phyloP scores from a whole-genome alignment of 345 rosid genomes.

The Melastoma malabathricum region DNA sequence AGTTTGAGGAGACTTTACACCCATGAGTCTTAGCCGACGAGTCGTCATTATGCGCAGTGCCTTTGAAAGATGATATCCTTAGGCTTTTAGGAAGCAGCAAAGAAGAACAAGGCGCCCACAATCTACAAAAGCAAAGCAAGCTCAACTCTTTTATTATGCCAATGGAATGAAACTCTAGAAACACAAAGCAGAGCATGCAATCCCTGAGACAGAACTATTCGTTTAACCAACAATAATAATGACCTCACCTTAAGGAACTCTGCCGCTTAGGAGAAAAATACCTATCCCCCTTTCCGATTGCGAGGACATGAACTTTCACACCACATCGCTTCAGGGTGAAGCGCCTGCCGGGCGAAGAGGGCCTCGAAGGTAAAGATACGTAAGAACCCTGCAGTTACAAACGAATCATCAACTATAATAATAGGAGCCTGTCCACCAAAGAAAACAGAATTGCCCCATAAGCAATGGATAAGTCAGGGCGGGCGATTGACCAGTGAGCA shows the following conservation, averaged over 20 bases:
- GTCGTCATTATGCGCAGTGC: conserved; percentile 46
- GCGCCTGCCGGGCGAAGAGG: conserved; percentile 50
- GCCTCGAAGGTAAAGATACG: conserved; percentile 37
- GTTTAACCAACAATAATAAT: not conserved
- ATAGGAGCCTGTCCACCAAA: not conserved
- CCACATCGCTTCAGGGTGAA: conserved; percentile 29
- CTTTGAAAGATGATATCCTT: conserved; percentile 68
- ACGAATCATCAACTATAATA: not conserved
- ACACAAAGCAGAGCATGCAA: conserved; percentile 4
- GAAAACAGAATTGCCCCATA: not conserved
- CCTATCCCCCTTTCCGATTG: conserved; percentile 35
- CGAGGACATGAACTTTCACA: conserved; percentile 22
- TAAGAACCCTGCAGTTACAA: conserved; percentile 49
- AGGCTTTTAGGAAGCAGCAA: conserved; percentile 39
- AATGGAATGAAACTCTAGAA: conserved; percentile 7
- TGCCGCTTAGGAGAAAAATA: conserved; percentile 10
- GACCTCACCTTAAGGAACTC: conserved; percentile 1
- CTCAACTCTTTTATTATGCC: conserved; percentile 7
- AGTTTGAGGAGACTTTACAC: conserved; percentile 29
- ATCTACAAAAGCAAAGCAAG: conserved; percentile 36
- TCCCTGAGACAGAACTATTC: not conserved
- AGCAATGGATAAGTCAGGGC: not conserved
- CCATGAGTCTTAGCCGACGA: conserved; percentile 37
- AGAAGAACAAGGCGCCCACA: conserved; percentile 29
- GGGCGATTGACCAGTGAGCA: too few relatives aligned